These are phyloP conservation scores for Penicillium sp. DNA, from an alignment of 2,329 filamentous ascomycete species.

Conservation along the genomic window DNA sequence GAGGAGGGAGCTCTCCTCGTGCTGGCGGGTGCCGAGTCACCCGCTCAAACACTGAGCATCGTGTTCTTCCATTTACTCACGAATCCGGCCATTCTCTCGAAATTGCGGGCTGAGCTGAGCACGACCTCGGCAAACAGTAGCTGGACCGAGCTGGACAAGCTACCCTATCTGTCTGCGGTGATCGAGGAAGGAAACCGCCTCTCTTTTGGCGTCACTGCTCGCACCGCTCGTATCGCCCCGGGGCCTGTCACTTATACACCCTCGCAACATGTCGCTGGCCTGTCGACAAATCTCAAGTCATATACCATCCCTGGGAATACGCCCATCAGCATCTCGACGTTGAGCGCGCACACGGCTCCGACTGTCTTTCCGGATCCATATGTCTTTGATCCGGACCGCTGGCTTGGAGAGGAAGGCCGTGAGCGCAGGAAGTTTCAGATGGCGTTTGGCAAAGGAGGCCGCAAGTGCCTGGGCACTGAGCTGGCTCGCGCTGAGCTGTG, in stretches of 20 bases:
- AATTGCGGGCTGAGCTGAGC: conserved; percentile 27
- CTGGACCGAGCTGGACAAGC: conserved; percentile 32
- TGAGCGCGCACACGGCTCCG: conserved; percentile 29
- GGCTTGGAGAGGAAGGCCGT: conserved; percentile 34
- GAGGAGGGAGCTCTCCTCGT: conserved; percentile 30
- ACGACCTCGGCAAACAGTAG: conserved; percentile 5
- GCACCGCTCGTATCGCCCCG: conserved; percentile 31
- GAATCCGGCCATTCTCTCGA: conserved; percentile 24
- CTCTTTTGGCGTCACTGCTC: conserved; percentile 40
- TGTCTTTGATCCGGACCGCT: conserved; percentile 42
- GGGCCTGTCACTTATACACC: conserved; percentile 13
- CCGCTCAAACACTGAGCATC: conserved; percentile 26
- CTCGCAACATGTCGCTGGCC: conserved; percentile 20
- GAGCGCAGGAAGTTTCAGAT: conserved; percentile 43
- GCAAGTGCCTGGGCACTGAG: conserved; percentile 45
- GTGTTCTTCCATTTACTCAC: conserved; percentile 33
- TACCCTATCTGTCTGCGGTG: conserved; percentile 43
- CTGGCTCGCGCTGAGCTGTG: conserved; percentile 34
- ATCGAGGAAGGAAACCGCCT: conserved; percentile 37
- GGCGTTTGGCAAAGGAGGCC: conserved; percentile 42
- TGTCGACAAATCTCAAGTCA: conserved; percentile 14
- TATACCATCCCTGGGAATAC: conserved; percentile 32
- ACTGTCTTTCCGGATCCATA: conserved; percentile 38
- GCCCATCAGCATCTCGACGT: conserved; percentile 38
- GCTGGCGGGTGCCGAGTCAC: conserved; percentile 32